Percentiles rank a stretch among this genome's conserved stretches.
phyloP scores from a whole-genome alignment of 2,329 filamentous ascomycete genomes.

The Fusarium sp. region DNA sequence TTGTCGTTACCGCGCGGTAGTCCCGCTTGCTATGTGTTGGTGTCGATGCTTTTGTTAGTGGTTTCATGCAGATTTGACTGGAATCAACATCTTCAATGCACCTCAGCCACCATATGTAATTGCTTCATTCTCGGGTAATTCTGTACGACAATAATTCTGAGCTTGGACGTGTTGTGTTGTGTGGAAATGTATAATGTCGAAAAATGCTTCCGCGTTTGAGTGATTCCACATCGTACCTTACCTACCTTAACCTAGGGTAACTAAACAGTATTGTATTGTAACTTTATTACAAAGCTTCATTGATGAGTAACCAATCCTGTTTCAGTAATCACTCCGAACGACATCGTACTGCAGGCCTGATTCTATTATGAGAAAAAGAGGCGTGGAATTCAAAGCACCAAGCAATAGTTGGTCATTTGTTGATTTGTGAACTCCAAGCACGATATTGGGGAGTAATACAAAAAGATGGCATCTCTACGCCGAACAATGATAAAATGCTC shows the following conservation, averaged over 20 bases:
- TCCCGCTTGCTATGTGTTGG: background rate
- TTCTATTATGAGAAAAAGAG: background rate
- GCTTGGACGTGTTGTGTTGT: background rate
- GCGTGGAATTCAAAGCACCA: background rate
- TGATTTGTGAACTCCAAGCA: background rate
- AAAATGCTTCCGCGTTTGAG: background rate
- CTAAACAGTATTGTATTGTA: background rate
- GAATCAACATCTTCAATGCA: background rate
- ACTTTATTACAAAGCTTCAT: background rate
- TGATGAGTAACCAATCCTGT: conserved; percentile 19
- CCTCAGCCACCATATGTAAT: background rate
- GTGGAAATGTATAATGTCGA: background rate
- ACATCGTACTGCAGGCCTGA: background rate
- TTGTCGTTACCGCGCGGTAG: background rate
- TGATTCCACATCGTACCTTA: conserved; percentile 12
- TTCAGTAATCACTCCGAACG: background rate
- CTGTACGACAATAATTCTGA: fast-evolving
- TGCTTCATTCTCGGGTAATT: too few species aligned
- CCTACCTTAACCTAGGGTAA: too few species aligned
- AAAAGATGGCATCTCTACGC: conserved; percentile 1
- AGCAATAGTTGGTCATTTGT: background rate
- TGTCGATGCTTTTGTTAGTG: background rate
- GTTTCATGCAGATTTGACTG: background rate
- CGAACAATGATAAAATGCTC: background rate
- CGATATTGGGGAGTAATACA: background rate